A percentile compares a stretch with the other conserved stretches of the same genome.
phyloP scores from a whole-genome alignment of 2,329 filamentous ascomycete genomes.

The Fusarium irregulare region DNA sequence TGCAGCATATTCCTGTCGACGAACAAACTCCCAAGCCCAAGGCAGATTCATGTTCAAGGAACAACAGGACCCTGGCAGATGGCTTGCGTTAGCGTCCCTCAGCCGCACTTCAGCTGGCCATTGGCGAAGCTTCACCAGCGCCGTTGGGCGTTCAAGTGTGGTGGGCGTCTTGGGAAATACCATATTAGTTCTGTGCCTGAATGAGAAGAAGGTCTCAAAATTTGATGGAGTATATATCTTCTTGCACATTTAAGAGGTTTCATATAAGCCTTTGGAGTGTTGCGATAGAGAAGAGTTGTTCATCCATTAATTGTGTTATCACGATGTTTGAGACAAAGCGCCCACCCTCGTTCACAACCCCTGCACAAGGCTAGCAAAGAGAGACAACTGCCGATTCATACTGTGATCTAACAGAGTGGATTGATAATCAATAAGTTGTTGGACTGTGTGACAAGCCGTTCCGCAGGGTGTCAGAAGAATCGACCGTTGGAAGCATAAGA shows the following conservation, averaged over 20 bases:
- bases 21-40: constrained; percentile 31
- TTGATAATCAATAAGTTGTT: neutral
- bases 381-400: constrained; percentile 3
- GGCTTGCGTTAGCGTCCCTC: constrained; percentile 41
- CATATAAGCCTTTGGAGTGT: neutral
- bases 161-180: constrained; percentile 6
- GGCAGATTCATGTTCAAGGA: constrained; percentile 38
- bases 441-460: constrained; percentile 5
- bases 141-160: constrained; percentile 20
- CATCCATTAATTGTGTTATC: neutral
- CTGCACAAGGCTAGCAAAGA: constrained; percentile 6
- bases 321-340: neutral
- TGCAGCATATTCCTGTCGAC: neutral
- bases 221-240: no score
- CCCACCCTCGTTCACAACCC: constrained; percentile 5
- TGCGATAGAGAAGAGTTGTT: neutral
- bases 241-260: neutral
- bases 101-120: constrained; percentile 39
- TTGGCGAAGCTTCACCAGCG: constrained; percentile 18
- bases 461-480: no score
- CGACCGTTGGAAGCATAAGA: no score
- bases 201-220: neutral
- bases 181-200: neutral
- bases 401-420: neutral
- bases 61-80: constrained; percentile 21